These are phyloP conservation scores for Starmerella kuoi DNA, from an alignment of 805 yeast genomes.

Conservation along the genomic window DNA sequence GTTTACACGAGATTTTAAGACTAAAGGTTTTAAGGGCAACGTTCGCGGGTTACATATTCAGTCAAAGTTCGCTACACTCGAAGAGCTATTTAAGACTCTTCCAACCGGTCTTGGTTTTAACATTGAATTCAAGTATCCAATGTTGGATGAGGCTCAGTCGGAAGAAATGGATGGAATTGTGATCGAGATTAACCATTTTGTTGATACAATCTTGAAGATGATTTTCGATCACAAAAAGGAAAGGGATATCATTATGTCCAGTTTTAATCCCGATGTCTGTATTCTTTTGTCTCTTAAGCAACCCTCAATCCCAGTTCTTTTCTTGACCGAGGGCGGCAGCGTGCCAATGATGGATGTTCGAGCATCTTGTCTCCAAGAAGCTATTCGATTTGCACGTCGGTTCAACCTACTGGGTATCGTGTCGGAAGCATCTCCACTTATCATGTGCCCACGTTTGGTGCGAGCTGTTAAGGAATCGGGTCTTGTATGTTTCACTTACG, in stretches of 20 bases:
- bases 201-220: constrained; percentile 68
- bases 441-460: constrained; percentile 81
- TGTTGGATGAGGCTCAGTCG: constrained; percentile 81
- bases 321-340: constrained; percentile 82
- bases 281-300: constrained; percentile 75
- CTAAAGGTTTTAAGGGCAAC: constrained; percentile 83
- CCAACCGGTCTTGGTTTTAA: constrained; percentile 84
- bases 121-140: constrained; percentile 88
- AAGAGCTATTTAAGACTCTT: constrained; percentile 66
- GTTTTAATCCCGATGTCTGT: constrained; percentile 92
- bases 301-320: constrained; percentile 84
- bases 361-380: constrained; percentile 79
- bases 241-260: constrained; percentile 78
- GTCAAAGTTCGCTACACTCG: constrained; percentile 78
- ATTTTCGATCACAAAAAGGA: constrained; percentile 70
- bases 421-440: constrained; percentile 72
- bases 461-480: constrained; percentile 86
- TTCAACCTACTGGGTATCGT: constrained; percentile 92
- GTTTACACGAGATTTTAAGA: constrained; percentile 78
- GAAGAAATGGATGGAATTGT: constrained; percentile 82
- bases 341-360: constrained; percentile 77
- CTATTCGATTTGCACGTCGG: constrained; percentile 74
- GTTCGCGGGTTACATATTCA: constrained; percentile 81
- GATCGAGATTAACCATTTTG: constrained; percentile 73
- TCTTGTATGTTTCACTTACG: constrained; percentile 86